Conservation (phyloP, 2,329 filamentous ascomycete species). For the Colletotrichum gigasporum region DNA sequence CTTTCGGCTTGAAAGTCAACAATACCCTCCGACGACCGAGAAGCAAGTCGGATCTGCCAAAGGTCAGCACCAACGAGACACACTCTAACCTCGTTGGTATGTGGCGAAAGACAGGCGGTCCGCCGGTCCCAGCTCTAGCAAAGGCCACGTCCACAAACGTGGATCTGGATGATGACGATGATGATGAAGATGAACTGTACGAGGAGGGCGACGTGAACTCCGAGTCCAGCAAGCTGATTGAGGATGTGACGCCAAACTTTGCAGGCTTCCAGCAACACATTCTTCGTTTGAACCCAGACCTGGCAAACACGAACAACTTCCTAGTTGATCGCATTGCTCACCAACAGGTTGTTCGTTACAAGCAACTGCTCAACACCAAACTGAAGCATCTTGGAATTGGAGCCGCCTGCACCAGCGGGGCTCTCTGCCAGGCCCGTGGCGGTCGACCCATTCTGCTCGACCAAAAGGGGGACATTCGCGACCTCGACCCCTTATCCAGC, state of each 20-base stretch:
- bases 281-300: slow-evolving; percentile 75
- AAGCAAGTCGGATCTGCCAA: slow-evolving; percentile 64
- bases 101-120: slow-evolving; percentile 63
- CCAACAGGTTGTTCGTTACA: slow-evolving; percentile 83
- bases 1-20: slow-evolving; percentile 56
- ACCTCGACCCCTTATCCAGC: slow-evolving; percentile 64
- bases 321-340: slow-evolving; percentile 84
- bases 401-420: slow-evolving; percentile 67
- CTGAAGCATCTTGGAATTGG: slow-evolving; percentile 75
- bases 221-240: slow-evolving; percentile 69
- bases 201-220: slow-evolving; percentile 71
- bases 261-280: slow-evolving; percentile 83
- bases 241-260: slow-evolving; percentile 76
- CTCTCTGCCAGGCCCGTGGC: slow-evolving; percentile 72
- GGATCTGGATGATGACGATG: slow-evolving; percentile 60
- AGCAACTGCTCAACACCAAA: slow-evolving; percentile 75
- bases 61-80: slow-evolving; percentile 41
- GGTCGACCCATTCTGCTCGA: slow-evolving; percentile 73
- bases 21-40: slow-evolving; percentile 62
- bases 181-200: slow-evolving; percentile 64
- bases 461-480: slow-evolving; percentile 66
- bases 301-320: slow-evolving; percentile 64
- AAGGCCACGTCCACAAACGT: slow-evolving; percentile 38
- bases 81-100: slow-evolving; percentile 57
- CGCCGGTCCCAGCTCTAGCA: slow-evolving; percentile 59